Evolutionary conservation across 2,329 filamentous ascomycete species (phyloP).

Genomic region (Mycosphaerella arachidis): DNA sequence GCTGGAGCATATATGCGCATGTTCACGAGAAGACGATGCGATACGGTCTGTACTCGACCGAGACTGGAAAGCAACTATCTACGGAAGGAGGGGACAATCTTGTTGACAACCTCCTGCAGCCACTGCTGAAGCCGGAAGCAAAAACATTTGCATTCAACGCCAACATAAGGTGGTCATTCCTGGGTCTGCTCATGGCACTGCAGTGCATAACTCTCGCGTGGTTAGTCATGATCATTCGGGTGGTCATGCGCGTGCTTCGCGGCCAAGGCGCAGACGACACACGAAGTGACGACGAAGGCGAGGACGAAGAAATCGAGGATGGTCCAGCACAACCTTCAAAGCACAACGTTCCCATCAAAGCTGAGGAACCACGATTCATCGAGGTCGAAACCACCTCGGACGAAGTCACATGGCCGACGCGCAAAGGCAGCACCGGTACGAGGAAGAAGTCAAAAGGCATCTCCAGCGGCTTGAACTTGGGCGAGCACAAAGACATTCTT

Average conservation of each 20-base stretch:
- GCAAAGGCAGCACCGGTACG: constrained; percentile 26
- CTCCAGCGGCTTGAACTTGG: constrained; percentile 46
- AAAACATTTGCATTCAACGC: constrained; percentile 71
- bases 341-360: constrained; percentile 8
- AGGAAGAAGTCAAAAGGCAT: constrained; percentile 55
- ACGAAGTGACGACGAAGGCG: constrained; percentile 80
- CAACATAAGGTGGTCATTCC: constrained; percentile 69
- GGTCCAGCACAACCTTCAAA: constrained; percentile 21
- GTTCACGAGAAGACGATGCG: constrained; percentile 55
- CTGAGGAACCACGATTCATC: constrained; percentile 30
- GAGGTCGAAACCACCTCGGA: constrained; percentile 76
- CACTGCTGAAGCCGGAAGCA: constrained; percentile 66
- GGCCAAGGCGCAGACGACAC: constrained; percentile 78
- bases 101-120: constrained; percentile 62
- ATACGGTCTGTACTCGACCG: constrained; percentile 64
- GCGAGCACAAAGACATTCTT: constrained; percentile 74
- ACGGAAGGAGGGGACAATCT: constrained; percentile 45
- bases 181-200: constrained; percentile 69
- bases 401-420: constrained; percentile 40
- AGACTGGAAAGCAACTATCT: constrained; percentile 51
- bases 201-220: constrained; percentile 78
- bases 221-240: constrained; percentile 83
- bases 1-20: constrained; percentile 74
- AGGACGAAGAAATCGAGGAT: constrained; percentile 51
- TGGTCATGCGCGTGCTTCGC: constrained; percentile 73